These are phyloP conservation scores for Leptodermis oblonga DNA, from an alignment of 257 asterid genomes.

Conservation along the genomic window DNA sequence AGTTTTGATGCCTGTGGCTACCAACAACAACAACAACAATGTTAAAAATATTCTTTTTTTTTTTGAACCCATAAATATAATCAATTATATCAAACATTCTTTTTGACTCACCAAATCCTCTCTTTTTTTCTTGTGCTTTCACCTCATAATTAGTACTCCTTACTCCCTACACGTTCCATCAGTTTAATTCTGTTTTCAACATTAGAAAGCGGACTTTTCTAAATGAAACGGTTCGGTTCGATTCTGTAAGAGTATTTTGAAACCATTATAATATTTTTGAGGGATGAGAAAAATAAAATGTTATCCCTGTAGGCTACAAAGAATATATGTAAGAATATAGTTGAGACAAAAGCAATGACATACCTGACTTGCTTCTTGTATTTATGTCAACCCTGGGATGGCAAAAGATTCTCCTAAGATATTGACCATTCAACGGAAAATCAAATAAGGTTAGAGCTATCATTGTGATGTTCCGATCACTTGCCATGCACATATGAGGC, in stretches of 20 bases:
- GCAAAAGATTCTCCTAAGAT: constrained; percentile 68
- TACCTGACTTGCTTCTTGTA: constrained; percentile 27
- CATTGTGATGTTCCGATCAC: constrained; percentile 27
- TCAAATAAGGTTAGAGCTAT: constrained; percentile 47
- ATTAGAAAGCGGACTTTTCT: no score
- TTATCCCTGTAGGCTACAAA: no score
- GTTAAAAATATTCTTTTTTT: neutral
- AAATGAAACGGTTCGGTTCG: neutral
- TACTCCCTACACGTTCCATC: neutral
- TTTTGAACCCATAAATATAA: neutral
- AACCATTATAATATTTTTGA: no score
- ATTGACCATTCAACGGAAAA: constrained; percentile 70
- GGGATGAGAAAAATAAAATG: no score
- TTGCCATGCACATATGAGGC: constrained; percentile 62
- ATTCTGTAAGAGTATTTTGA: no score
- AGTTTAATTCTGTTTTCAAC: no score
- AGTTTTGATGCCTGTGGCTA: constrained; percentile 8
- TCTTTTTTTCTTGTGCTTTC: neutral
- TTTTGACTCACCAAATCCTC: constrained; percentile 18
- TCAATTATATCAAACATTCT: neutral
- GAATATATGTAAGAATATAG: neutral
- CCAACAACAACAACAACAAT: no score
- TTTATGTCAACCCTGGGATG: constrained; percentile 46
- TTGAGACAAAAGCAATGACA: constrained; percentile 18
- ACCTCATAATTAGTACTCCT: constrained; percentile 1